Conservation (phyloP, 495 filamentous ascomycete genomes). For the Penicillium daleae region DNA sequence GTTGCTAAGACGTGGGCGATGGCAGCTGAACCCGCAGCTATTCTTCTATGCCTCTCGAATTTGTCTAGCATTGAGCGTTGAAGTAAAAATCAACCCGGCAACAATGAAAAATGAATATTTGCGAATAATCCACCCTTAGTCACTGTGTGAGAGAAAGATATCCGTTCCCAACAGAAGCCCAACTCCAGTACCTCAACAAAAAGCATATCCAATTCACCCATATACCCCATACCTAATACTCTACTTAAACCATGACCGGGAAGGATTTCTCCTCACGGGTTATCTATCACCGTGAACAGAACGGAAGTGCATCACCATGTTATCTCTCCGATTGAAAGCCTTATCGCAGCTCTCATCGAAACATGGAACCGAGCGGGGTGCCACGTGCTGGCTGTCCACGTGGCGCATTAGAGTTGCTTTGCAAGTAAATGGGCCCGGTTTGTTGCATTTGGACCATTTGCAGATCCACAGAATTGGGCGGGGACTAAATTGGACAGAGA, state of each 20-base stretch:
- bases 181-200: background rate
- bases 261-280: background rate
- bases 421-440: conserved; percentile 7
- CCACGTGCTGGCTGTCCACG: conserved; percentile 21
- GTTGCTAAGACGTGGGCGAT: too few species aligned
- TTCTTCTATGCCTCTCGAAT: too few species aligned
- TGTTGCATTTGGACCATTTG: background rate
- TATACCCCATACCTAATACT: background rate
- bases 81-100: too few species aligned
- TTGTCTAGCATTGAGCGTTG: too few species aligned
- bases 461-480: background rate
- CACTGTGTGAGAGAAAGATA: too few species aligned
- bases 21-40: too few species aligned
- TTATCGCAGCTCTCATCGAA: background rate
- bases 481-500: background rate
- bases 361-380: conserved; percentile 13
- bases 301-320: conserved; percentile 7
- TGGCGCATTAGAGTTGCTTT: conserved; percentile 21
- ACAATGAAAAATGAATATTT: too few species aligned
- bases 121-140: too few species aligned
- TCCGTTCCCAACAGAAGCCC: too few species aligned
- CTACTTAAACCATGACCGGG: background rate
- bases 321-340: conserved; percentile 15
- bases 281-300: conserved; percentile 10
- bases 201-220: background rate